Percentiles rank a stretch among this genome's conserved stretches.
Evolutionary conservation across 2,329 filamentous ascomycete species (phyloP).

Genomic region (Trichoderma sp.): DNA sequence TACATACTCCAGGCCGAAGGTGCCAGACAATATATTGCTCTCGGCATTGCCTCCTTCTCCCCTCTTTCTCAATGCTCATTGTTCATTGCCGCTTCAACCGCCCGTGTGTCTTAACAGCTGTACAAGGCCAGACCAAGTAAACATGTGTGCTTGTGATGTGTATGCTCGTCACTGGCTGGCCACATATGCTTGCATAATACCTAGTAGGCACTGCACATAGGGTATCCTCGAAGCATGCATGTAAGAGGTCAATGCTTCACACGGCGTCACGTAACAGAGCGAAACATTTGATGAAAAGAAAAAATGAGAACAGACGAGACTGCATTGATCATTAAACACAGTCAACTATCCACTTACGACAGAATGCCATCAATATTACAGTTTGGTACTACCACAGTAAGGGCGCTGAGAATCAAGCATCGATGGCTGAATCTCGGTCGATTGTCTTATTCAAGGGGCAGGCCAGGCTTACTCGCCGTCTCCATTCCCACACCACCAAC

Average conservation of each 20-base stretch:
- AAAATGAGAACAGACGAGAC: not conserved
- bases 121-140: not conserved
- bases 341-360: not conserved
- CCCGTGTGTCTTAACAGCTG: not conserved
- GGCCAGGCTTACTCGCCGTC: not conserved
- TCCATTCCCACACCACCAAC: not conserved
- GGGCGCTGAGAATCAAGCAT: not conserved
- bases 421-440: slow-evolving; percentile 9
- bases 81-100: slow-evolving; percentile 4
- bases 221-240: not conserved
- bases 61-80: not conserved
- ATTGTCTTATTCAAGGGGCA: slow-evolving; percentile 9
- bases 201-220: not conserved
- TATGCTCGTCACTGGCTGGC: slow-evolving; percentile 16
- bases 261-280: not conserved
- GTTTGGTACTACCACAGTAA: not conserved
- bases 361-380: not conserved
- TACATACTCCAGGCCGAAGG: not conserved
- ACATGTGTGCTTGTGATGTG: slow-evolving; percentile 5
- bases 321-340: not conserved
- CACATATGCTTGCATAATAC: not conserved
- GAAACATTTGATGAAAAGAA: not conserved
- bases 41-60: not conserved
- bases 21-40: not conserved
- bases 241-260: not conserved